Evolutionary conservation across 1,284 basidiomycete species (phyloP), one percentile per base, ranked within the genome.

Genomic region (Apiotrichum akiyoshidainum): DNA sequence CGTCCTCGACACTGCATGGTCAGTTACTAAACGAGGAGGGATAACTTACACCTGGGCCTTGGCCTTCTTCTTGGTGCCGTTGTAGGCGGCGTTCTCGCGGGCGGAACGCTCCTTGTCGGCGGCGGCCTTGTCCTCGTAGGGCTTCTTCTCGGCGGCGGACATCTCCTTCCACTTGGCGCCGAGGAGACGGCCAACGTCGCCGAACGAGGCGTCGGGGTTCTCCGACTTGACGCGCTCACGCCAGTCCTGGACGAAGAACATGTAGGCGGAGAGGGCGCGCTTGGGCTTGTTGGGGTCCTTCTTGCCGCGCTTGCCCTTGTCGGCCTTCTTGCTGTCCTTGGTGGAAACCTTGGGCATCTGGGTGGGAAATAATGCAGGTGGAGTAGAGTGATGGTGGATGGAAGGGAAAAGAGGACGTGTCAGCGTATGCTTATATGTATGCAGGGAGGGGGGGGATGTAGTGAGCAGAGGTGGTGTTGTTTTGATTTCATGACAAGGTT

Each of bases 161-260:
- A 92, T 84, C 74, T 88, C 88, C 83, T 92, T 92, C 90, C 90
- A 93, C 79, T 89, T 91, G 61, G 87, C 87, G 60, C 90, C 90
- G 59, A 93, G 85, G 52, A 92, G 82, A 76, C 90, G 91, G 68
- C 90, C 90, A 58, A 92, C 83, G 75, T 92, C 90, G 87, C 93
- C 93, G 74, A 97, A 97, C 60, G 87, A 84, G 41, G 92, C 93
- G 61, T 93, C 90, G 57, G 92, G 91, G 83, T 97, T 96, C 81
- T 95, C 94, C 58, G 84, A 73, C 86, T 94, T 95, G 84, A 97
- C 90, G 73, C 88, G 86, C 80, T 95, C 90, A 75, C 93, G 85
- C 87, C 90, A 90, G 80, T 94, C 93, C 79, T 93, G 90, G 72
- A 86, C 88, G 84, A 97, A 97, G 88, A 94, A 94, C 93, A 98